Percentiles rank a stretch among this genome's conserved stretches.
Evolutionary conservation across 306 rosid genomes (phyloP).

Genomic region (Pachyrhizus erosus): DNA sequence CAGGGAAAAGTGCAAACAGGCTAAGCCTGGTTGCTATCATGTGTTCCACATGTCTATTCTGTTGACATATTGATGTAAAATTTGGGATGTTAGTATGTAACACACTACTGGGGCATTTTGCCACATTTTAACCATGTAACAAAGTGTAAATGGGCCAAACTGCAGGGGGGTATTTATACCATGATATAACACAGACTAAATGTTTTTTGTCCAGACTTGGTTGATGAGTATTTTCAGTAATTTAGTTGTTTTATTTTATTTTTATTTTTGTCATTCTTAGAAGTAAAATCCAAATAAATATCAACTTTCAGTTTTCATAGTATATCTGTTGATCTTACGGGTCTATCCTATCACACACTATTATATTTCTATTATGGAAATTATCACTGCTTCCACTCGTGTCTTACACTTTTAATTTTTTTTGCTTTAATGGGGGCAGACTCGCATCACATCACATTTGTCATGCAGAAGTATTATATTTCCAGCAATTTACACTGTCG

Average conservation of each 20-base stretch:
- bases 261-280: background rate
- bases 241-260: constrained; percentile 1
- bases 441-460: background rate
- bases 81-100: background rate
- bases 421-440: background rate
- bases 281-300: background rate
- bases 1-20: background rate
- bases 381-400: background rate
- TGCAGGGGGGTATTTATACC: background rate
- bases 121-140: background rate
- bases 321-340: background rate
- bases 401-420: background rate
- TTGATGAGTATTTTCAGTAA: background rate
- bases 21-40: background rate
- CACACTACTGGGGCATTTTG: background rate
- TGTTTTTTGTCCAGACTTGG: constrained; percentile 11
- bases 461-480: background rate
- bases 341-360: background rate
- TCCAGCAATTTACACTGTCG: background rate
- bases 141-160: background rate
- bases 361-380: background rate
- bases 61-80: background rate
- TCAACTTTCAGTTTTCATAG: background rate
- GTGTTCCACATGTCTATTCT: background rate
- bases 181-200: background rate